Evolutionary conservation across 169 alveolate species (phyloP), one percentile per base, ranked within the genome.

Genomic region (Plasmodium chabaudi): DNA sequence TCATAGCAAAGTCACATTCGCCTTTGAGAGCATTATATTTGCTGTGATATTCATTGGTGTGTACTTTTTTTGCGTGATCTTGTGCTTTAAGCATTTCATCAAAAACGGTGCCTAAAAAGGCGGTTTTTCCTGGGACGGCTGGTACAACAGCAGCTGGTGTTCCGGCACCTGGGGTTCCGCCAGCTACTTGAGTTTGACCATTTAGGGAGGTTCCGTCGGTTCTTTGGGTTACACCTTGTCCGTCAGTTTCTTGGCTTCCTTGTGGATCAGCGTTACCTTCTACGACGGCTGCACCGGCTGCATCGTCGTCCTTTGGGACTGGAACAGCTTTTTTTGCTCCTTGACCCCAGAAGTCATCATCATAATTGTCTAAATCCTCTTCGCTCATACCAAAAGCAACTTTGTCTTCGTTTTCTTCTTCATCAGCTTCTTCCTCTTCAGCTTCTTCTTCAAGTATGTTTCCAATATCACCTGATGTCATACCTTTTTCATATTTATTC

Each of bases 291-390:
- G 42, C 42, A 34, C 42, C 42, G 7, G 4, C 0, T 34, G 42
- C 42, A 34, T 34, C 42, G 6, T 0, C 0, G 7, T 5, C 42
- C 42, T 2, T 34, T 34, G 4, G 42, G 4, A 34, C 42, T 34
- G 42, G 42, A 34, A 5, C 4, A 3, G 4, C 0, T 3, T 34
- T 34, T 1, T 34, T 67, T 46, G 21, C 49, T 1, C 34, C 17
- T 42, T 47, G 65, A 4, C 46, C 65, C 19, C 12, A 44, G 27
- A 69, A 69, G 34, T 19, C 61, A 9, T 34, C 61, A 19, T 69
- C 79, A 19, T 34, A 69, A 25, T 47, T 69, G 15, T 23, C 79
- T 25, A 69, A 53, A 9, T 69, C 65, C 0, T 47, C 79, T 44
- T 69, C 63, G 21, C 49, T 39, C 44, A 69, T 42, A 2, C 79